A percentile compares a stretch with the other conserved stretches of the same genome.
These are phyloP conservation scores for Petunia hybrid DNA, from an alignment of 305 asterid species.

Conservation along the genomic window DNA sequence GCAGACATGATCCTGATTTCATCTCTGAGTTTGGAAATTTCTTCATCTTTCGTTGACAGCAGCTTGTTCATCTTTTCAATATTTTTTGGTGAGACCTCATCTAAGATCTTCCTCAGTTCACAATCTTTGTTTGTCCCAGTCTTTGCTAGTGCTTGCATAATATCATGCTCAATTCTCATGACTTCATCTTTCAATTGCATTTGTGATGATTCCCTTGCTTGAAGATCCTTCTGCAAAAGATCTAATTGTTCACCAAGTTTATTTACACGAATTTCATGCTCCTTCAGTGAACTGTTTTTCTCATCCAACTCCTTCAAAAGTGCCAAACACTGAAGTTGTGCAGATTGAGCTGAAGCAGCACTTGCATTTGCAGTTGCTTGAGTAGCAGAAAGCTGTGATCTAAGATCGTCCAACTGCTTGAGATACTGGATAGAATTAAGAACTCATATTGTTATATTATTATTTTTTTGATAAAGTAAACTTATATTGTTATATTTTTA, in stretches of 20 bases:
- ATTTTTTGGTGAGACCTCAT: constrained; percentile 75
- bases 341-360: constrained; percentile 78
- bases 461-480: not conserved
- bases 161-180: constrained; percentile 76
- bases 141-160: constrained; percentile 72
- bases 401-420: constrained; percentile 76
- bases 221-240: constrained; percentile 82
- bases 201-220: constrained; percentile 74
- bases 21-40: constrained; percentile 73
- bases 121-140: constrained; percentile 69
- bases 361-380: constrained; percentile 83
- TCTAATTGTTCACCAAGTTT: constrained; percentile 80
- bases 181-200: constrained; percentile 83
- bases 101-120: constrained; percentile 69
- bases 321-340: constrained; percentile 71
- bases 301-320: constrained; percentile 74
- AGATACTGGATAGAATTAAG: constrained; percentile 57
- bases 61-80: constrained; percentile 66
- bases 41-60: constrained; percentile 73
- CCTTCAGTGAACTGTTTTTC: constrained; percentile 65
- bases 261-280: constrained; percentile 69
- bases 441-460: not conserved
- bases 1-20: constrained; percentile 84
- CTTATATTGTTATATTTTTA: not conserved
- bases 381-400: constrained; percentile 65